phyloP scores from a whole-genome alignment of 768 basidiomycete species.

The Termitomyces sp. region DNA sequence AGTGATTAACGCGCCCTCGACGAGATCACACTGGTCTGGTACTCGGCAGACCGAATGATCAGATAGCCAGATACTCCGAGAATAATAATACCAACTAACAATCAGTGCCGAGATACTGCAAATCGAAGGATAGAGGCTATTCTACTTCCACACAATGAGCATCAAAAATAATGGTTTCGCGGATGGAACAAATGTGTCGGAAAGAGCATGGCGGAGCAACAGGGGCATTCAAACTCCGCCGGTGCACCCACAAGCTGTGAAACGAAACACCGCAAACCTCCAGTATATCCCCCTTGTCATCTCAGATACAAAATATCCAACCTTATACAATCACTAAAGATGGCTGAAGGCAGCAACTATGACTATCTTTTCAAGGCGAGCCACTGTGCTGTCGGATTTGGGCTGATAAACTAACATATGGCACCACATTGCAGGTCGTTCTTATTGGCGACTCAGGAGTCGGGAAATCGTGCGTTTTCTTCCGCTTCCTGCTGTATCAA shows the following conservation, averaged over 20 bases:
- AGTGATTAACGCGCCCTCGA: not conserved
- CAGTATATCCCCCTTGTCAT: conserved; percentile 13
- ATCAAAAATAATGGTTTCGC: not conserved
- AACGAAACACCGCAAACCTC: conserved; percentile 10
- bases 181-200: conserved; percentile 1
- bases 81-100: not conserved
- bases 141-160: not conserved
- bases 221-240: conserved; percentile 22
- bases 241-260: conserved; percentile 8
- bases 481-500: conserved; percentile 7
- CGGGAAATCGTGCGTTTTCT: conserved; percentile 89
- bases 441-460: conserved; percentile 99
- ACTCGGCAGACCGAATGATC: conserved; percentile 2
- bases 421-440: conserved; percentile 62
- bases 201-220: not conserved
- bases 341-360: conserved; percentile 95
- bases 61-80: not conserved
- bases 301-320: conserved; percentile 15
- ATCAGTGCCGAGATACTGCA: not conserved
- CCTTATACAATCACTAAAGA: conserved; percentile 27
- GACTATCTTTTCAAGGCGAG: conserved; percentile 98
- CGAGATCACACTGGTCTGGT: not conserved
- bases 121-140: not conserved
- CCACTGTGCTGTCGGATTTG: not conserved
- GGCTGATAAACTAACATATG: conserved; percentile 3